Evolutionary conservation across 177 flowering plant genomes (phyloP).

Genomic region (Vitis hybrid): DNA sequence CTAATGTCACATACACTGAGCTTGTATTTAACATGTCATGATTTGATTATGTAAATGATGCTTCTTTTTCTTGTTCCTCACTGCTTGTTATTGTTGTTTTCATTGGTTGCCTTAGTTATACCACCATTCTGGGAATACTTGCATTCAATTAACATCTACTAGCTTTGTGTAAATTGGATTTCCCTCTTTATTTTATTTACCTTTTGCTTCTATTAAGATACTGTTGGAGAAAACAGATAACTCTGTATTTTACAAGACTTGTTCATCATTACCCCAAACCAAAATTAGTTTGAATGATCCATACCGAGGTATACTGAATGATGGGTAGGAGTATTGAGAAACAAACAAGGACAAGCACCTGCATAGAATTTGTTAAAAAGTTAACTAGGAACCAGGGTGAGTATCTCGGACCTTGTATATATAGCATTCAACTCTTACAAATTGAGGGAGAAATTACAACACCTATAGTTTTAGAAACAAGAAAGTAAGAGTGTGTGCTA

Average conservation of each 20-base stretch:
- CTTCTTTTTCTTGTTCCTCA: background rate
- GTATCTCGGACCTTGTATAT: constrained; percentile 16
- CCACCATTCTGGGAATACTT: constrained; percentile 5
- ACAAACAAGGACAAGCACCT: constrained; percentile 5
- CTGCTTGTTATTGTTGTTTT: background rate
- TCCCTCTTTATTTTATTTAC: constrained; percentile 2
- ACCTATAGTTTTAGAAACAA: constrained; percentile 18
- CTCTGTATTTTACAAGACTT: background rate
- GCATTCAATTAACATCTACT: constrained; percentile 12
- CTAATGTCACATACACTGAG: constrained; percentile 2
- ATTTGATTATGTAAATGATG: constrained; percentile 21
- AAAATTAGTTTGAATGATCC: background rate
- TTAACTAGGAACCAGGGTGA: constrained; percentile 7
- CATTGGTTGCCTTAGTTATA: constrained; percentile 11
- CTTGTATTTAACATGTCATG: constrained; percentile 5
- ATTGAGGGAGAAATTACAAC: constrained; percentile 20
- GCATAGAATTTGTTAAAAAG: constrained; percentile 15
- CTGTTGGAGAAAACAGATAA: background rate
- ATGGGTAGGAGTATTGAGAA: background rate
- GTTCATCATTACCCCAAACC: background rate
- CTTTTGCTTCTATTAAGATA: background rate
- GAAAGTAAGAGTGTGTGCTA: background rate
- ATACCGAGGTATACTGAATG: background rate
- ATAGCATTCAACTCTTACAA: constrained; percentile 14
- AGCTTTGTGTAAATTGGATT: constrained; percentile 25